Conservation (phyloP, 495 filamentous ascomycete species). For the Penicillium coffeae region DNA sequence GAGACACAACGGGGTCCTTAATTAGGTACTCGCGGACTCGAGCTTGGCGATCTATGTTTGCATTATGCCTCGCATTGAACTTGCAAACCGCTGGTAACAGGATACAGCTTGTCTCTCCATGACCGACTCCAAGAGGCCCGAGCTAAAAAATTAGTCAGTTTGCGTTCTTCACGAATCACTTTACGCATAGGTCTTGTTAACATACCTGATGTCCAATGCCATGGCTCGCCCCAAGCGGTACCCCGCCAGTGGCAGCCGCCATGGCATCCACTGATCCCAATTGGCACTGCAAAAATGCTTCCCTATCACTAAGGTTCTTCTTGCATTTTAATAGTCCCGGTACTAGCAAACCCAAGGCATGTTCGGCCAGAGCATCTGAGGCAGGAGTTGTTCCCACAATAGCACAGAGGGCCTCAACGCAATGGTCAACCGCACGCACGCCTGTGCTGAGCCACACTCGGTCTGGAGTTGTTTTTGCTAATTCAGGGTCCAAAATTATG, state of each 20-base stretch:
- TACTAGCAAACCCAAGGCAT: constrained; percentile 48
- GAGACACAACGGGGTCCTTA: constrained; percentile 37
- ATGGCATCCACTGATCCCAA: constrained; percentile 56
- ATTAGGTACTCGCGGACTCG: constrained; percentile 47
- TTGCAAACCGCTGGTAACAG: constrained; percentile 58
- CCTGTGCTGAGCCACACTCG: constrained; percentile 60
- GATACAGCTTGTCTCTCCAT: constrained; percentile 65
- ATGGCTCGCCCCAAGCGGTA: constrained; percentile 57
- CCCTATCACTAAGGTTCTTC: constrained; percentile 36
- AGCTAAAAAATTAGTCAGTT: constrained; percentile 27
- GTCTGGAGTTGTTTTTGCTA: constrained; percentile 52
- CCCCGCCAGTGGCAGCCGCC: constrained; percentile 43
- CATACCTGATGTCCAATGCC: constrained; percentile 62
- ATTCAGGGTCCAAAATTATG: constrained; percentile 56
- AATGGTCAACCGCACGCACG: constrained; percentile 62
- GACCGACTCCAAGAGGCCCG: constrained; percentile 59
- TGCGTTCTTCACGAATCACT: background rate
- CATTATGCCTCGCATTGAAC: constrained; percentile 50
- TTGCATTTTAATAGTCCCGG: constrained; percentile 51
- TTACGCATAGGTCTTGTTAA: background rate
- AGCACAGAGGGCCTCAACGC: constrained; percentile 56
- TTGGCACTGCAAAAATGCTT: constrained; percentile 49
- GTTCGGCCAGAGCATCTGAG: constrained; percentile 37
- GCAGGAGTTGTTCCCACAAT: constrained; percentile 29
- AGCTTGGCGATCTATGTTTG: constrained; percentile 45